Evolutionary conservation across 2,329 filamentous ascomycete genomes (phyloP).

Genomic region (Sporothrix schenckii): DNA sequence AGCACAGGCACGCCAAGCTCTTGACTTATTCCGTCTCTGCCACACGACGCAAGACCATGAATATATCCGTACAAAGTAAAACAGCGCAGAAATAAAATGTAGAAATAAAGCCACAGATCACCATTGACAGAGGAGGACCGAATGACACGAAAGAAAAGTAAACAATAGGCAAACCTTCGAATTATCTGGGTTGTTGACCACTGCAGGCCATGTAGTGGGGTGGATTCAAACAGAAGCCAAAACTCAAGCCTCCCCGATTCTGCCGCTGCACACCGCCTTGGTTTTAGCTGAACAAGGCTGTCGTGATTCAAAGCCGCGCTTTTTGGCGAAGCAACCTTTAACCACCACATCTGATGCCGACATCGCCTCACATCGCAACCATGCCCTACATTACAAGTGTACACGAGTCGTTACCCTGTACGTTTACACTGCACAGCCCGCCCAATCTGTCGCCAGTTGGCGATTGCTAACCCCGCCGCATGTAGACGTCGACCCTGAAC

Average conservation of each 20-base stretch:
- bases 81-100: too few relatives aligned
- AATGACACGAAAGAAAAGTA: too few relatives aligned
- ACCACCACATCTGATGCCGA: neutral
- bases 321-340: neutral
- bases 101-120: too few relatives aligned
- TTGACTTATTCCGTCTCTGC: neutral
- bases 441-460: conserved; percentile 33
- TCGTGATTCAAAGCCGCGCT: conserved; percentile 7
- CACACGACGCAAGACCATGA: neutral
- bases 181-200: too few relatives aligned
- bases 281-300: neutral
- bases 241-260: neutral
- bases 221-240: too few relatives aligned
- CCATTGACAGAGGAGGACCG: too few relatives aligned
- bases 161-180: too few relatives aligned
- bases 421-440: conserved; percentile 38
- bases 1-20: neutral
- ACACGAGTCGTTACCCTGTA: conserved; percentile 82
- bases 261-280: neutral
- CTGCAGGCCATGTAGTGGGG: too few relatives aligned
- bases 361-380: conserved; percentile 35
- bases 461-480: conserved; percentile 32
- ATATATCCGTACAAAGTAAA: too few relatives aligned
- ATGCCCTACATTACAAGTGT: conserved; percentile 71
- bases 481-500: conserved; percentile 80